Base-by-base conservation (phyloP, 441 rosid species). In the Gossypium schwendimanii region DNA sequence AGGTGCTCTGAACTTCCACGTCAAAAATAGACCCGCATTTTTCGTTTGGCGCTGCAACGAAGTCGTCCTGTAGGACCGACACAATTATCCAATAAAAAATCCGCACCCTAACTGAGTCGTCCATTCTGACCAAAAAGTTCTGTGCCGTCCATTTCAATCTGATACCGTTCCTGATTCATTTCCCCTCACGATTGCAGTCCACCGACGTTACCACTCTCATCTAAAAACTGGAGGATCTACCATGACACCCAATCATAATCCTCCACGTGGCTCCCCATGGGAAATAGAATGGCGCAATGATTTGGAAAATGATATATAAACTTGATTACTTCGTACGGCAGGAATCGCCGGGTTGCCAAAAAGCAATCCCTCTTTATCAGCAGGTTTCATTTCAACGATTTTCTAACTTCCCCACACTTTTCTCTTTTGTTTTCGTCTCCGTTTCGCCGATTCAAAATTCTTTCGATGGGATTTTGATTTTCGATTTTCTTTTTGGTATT, bases 251-350 rank as follows among this genome's bases (percentile, higher is more conserved):
- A 60, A 28, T 28, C 4, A 60, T 7, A n/a, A n/a, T 6, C 11
- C 10, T 28, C 39, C 20, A 50, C 9, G 9, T 33, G 41, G 41
- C 41, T 33, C 41, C 36, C 9, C 41, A 6, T 26, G 17, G 18
- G 54, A 50, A 31, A 26, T 4, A 14, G 6, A 31, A 26, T 4
- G 36, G 44, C 44, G 21, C 17, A 4, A 26, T 3, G 54, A 50
- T 14, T 50, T 1, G 41, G 41, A 33, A 33, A 33, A 33, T 33
- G 41, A 6, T 15, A n/a, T 31, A 31, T 39, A 79, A 33, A 71
- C 65, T 45, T 26, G 26, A 80, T 70, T 76, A 49, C 41, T 77
- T 47, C 52, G 77, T 62, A 80, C 82, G 88, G 72, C 72, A 75
- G 69, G 71, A 77, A 77, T 77, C 84, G 77, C 75, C 79, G 80